Evolutionary conservation across 495 filamentous ascomycete species (phyloP).

Genomic region (Pyrenopolyporus hunteri): DNA sequence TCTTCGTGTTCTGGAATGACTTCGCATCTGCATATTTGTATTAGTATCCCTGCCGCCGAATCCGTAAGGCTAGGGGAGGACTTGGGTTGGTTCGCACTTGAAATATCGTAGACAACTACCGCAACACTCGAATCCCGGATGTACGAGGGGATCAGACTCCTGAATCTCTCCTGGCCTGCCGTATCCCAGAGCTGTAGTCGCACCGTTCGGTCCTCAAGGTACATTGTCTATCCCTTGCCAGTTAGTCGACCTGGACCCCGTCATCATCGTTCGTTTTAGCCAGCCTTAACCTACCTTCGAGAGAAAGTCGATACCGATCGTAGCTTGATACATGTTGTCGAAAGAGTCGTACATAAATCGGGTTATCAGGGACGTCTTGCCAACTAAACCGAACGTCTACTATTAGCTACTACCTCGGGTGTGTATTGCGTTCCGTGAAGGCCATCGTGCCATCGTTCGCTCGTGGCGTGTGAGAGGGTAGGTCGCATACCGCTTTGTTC

Average conservation of each 20-base stretch:
- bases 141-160: constrained; percentile 95
- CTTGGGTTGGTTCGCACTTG: constrained; percentile 57
- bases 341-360: constrained; percentile 99
- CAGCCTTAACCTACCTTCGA: constrained; percentile 73
- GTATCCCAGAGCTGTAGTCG: constrained; percentile 98
- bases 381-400: constrained; percentile 64
- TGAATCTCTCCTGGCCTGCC: constrained; percentile 95
- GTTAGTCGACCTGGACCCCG: constrained; percentile 33
- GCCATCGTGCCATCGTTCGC: neutral
- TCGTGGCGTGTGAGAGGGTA: constrained; percentile 1
- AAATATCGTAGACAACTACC: constrained; percentile 98
- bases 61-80: neutral
- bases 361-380: constrained; percentile 97
- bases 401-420: constrained; percentile 23
- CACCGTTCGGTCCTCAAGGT: constrained; percentile 97
- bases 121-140: constrained; percentile 97
- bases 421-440: neutral
- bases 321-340: constrained; percentile 99
- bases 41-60: constrained; percentile 16
- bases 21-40: constrained; percentile 66
- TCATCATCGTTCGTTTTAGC: neutral
- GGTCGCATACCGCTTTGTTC: constrained; percentile 88
- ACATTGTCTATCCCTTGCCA: constrained; percentile 78
- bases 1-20: constrained; percentile 95
- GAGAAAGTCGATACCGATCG: constrained; percentile 98